Conservation (phyloP, 345 rosid genomes). For the Brassica juncea region DNA sequence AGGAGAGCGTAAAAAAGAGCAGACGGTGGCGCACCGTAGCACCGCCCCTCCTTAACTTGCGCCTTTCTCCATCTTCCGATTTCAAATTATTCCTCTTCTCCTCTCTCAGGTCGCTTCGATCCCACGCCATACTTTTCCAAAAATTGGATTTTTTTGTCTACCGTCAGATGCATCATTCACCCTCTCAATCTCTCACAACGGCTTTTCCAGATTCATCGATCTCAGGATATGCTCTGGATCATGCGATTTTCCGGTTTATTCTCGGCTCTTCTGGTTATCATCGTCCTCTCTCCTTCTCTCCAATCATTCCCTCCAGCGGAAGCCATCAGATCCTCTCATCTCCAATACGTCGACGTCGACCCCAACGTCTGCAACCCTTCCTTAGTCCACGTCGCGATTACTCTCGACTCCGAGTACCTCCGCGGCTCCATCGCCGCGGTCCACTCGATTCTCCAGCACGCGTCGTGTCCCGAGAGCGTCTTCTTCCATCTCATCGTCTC, state of each 20-base stretch:
- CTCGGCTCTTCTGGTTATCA: slow-evolving; percentile 69
- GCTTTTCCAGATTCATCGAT: too few relatives aligned
- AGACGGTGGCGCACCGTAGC: slow-evolving; percentile 59
- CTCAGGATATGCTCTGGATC: slow-evolving; percentile 52
- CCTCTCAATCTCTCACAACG: background rate
- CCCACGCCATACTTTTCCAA: background rate
- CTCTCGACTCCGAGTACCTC: slow-evolving; percentile 83
- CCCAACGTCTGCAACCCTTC: slow-evolving; percentile 72
- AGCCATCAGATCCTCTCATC: slow-evolving; percentile 62
- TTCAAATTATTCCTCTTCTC: slow-evolving; percentile 31
- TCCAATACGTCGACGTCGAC: slow-evolving; percentile 15
- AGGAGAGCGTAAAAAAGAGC: slow-evolving; percentile 34
- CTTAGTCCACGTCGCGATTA: slow-evolving; percentile 79
- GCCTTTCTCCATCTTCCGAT: slow-evolving; percentile 32
- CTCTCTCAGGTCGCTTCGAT: slow-evolving; percentile 39
- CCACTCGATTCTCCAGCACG: slow-evolving; percentile 74
- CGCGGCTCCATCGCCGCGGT: slow-evolving; percentile 97
- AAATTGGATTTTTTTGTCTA: background rate
- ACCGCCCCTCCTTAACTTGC: slow-evolving; percentile 46
- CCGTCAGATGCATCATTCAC: slow-evolving; percentile 19
- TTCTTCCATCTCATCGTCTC: slow-evolving; percentile 91
- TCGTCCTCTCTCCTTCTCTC: slow-evolving; percentile 78
- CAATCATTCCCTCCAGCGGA: slow-evolving; percentile 92
- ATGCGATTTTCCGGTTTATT: slow-evolving; percentile 68
- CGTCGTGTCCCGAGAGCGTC: slow-evolving; percentile 74